Evolutionary conservation across 768 basidiomycete genomes (phyloP).

Genomic region (Clavaria fumosa): DNA sequence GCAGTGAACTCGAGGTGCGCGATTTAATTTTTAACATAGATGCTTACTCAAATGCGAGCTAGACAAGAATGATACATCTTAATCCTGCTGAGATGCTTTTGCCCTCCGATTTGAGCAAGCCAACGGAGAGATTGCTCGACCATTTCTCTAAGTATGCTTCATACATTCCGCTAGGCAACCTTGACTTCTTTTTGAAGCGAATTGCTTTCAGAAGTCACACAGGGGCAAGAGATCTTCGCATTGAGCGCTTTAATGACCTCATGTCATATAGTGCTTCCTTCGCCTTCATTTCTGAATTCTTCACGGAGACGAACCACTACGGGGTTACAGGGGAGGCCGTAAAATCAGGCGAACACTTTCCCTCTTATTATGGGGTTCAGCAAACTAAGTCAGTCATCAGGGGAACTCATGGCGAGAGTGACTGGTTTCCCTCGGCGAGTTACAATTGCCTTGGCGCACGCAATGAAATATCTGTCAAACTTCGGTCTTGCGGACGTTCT

Average conservation of each 20-base stretch:
- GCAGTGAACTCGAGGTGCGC: slow-evolving; percentile 74
- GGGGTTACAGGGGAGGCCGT: no score
- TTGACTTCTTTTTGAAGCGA: no score
- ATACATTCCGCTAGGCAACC: no score
- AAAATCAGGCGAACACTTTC: slow-evolving; percentile 21
- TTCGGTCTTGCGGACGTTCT: slow-evolving; percentile 75
- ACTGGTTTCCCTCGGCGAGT: slow-evolving; percentile 56
- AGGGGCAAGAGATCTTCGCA: slow-evolving; percentile 32
- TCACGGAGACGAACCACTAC: slow-evolving; percentile 43
- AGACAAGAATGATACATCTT: slow-evolving; percentile 82
- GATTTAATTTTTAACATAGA: neutral
- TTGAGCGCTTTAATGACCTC: slow-evolving; percentile 40
- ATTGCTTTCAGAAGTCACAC: no score
- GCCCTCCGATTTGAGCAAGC: slow-evolving; percentile 42
- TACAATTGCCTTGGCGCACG: slow-evolving; percentile 56
- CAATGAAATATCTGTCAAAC: slow-evolving; percentile 49
- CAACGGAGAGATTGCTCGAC: slow-evolving; percentile 60
- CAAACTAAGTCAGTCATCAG: slow-evolving; percentile 20
- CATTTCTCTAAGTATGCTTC: slow-evolving; percentile 27
- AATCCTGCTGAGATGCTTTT: slow-evolving; percentile 73
- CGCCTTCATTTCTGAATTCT: slow-evolving; percentile 47
- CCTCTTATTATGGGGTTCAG: slow-evolving; percentile 1
- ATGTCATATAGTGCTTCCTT: slow-evolving; percentile 61
- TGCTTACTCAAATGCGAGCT: slow-evolving; percentile 2
- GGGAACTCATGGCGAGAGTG: slow-evolving; percentile 42